Evolutionary conservation across 306 rosid species (phyloP), one percentile per base, ranked within the genome.

Genomic region (Begonia fuchsioides): DNA sequence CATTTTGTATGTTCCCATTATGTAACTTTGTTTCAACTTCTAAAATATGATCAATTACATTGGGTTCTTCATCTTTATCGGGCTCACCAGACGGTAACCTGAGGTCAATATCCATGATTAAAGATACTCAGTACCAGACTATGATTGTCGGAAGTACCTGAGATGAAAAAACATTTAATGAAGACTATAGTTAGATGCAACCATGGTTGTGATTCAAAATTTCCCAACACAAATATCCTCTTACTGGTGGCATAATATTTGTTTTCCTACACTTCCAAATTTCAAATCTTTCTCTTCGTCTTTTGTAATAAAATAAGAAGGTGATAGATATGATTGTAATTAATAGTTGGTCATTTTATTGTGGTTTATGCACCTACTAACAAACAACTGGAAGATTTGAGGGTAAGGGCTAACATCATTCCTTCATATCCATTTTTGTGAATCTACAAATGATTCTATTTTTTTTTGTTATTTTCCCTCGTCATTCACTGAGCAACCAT

Each of bases 41-140:
- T 67, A 90, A 63, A 70, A 90, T 62, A 76, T 71, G 67, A 68
- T 75, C 90, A 54, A 85, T 82, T 51, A 77, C 66, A 59, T 72
- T 61, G 49, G 81, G 74, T 65, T 87, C 96, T 70, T 81, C 84
- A 57, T 78, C 93, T 52, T 84, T 85, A 47, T 72, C 94, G 43
- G 74, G 87, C 49, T 74, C 98, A 44, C 98, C 94, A 67, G 94
- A 76, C 50, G 98, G 95, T 61, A 90, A 63, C 61, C 95, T 79
- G 44, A 90, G 98, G 73, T 90, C 92, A 67, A 90, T 85, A 58
- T 90, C 92, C 98, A 90, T 79, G 74, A 66, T 39, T 58, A 68
- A 60, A 70, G 43, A 35, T 55, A 15, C 47, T 59, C 55, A 67
- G 41, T 59, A 55, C 50, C 35, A 61, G 64, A 59, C 52, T 68